Evolutionary conservation across 2,329 filamentous ascomycete genomes (phyloP).

Genomic region (Sporothrix brasiliensis): DNA sequence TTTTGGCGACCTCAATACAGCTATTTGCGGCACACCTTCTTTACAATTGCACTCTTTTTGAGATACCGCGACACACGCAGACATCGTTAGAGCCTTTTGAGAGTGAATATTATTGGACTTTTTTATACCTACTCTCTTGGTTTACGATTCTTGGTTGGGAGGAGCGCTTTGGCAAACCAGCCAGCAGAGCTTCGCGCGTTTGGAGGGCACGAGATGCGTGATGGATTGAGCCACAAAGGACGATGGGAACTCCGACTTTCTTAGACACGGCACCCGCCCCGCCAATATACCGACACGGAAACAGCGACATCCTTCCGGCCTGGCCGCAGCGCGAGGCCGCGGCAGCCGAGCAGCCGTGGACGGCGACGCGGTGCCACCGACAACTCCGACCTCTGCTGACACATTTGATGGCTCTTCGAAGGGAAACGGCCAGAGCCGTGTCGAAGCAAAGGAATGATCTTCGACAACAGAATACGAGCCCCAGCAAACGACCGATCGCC

Average conservation of each 20-base stretch:
- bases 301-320: conserved; percentile 28
- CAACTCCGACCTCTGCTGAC: conserved; percentile 53
- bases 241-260: conserved; percentile 8
- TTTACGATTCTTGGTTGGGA: too few species aligned
- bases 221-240: conserved; percentile 10
- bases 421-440: conserved; percentile 38
- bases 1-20: background rate
- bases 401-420: conserved; percentile 48
- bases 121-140: background rate
- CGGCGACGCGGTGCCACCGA: conserved; percentile 52
- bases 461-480: background rate
- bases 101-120: background rate
- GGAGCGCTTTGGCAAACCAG: background rate
- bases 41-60: background rate
- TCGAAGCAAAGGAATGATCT: conserved; percentile 4
- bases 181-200: background rate
- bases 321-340: conserved; percentile 24
- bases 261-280: background rate
- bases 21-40: background rate
- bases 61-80: background rate
- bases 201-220: background rate
- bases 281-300: conserved; percentile 28
- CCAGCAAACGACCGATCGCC: conserved; percentile 8
- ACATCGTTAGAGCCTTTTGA: background rate
- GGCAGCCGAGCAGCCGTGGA: conserved; percentile 46